phyloP scores from a whole-genome alignment of 257 asterid species.

The Scutellaria minor region DNA sequence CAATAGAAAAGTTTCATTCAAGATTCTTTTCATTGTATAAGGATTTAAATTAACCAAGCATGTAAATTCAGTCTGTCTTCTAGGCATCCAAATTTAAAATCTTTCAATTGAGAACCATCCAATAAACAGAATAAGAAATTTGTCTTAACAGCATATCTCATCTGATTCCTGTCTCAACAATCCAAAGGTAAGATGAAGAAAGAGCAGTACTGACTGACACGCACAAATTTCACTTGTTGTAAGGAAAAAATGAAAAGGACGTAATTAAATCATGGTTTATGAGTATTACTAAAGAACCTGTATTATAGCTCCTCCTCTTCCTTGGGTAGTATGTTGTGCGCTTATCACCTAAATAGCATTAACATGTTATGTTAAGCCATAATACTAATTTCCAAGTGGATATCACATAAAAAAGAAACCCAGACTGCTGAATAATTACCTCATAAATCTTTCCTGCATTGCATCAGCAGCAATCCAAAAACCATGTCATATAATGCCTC shows the following conservation, averaged over 20 bases:
- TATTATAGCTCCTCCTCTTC: slow-evolving; percentile 96
- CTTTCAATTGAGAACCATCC: slow-evolving; percentile 23
- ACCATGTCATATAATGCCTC: slow-evolving; percentile 37
- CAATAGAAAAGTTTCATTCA: slow-evolving; percentile 28
- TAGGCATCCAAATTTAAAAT: slow-evolving; percentile 18
- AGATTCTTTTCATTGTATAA: slow-evolving; percentile 11
- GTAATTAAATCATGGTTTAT: slow-evolving; percentile 6
- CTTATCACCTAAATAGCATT: slow-evolving; percentile 68
- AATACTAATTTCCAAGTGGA: not conserved
- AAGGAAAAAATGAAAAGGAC: slow-evolving; percentile 12
- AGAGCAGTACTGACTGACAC: not conserved
- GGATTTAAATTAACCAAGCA: not conserved
- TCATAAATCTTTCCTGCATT: slow-evolving; percentile 79
- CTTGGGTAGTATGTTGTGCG: slow-evolving; percentile 90
- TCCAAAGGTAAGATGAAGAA: slow-evolving; percentile 6
- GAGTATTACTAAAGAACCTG: slow-evolving; percentile 57
- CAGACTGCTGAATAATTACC: slow-evolving; percentile 51
- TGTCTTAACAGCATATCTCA: not conserved
- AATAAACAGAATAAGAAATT: not conserved
- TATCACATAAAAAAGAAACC: not conserved
- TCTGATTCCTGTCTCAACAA: slow-evolving; percentile 13
- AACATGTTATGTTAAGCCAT: slow-evolving; percentile 29
- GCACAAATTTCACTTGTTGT: slow-evolving; percentile 3
- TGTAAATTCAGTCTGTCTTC: not conserved
- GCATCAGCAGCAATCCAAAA: slow-evolving; percentile 36